These are phyloP conservation scores for Populus simonii DNA, from an alignment of 345 rosid species.

Conservation along the genomic window DNA sequence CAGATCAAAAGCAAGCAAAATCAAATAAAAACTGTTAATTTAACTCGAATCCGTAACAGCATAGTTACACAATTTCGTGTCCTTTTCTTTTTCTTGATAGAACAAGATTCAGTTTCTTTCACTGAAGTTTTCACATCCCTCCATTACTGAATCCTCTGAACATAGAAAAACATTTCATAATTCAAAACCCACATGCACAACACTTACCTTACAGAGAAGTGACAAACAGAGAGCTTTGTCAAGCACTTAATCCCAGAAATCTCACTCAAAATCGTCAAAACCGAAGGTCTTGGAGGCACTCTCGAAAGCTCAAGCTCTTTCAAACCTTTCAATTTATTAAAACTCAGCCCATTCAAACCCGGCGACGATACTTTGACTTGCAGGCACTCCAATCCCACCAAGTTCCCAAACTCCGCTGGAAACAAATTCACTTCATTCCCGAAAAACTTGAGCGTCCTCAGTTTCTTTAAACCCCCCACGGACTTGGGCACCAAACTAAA, in stretches of 20 bases:
- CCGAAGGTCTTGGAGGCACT: constrained; percentile 66
- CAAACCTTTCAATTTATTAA: constrained; percentile 62
- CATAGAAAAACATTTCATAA: not conserved
- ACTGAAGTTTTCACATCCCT: not conserved
- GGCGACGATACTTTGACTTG: constrained; percentile 77
- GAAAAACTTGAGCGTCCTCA: constrained; percentile 76
- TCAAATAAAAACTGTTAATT: not conserved
- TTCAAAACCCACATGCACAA: not conserved
- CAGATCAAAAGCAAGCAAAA: not conserved
- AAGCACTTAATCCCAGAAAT: constrained; percentile 72
- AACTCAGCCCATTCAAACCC: constrained; percentile 53
- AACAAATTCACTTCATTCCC: constrained; percentile 75
- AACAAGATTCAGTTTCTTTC: not conserved
- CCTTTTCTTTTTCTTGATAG: not conserved
- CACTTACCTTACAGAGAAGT: constrained; percentile 77
- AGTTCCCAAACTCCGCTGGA: constrained; percentile 62
- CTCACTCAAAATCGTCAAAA: constrained; percentile 69
- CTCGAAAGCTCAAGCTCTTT: constrained; percentile 87
- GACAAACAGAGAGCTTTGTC: constrained; percentile 86
- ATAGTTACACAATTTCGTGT: not conserved
- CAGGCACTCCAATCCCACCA: constrained; percentile 72
- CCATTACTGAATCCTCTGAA: not conserved
- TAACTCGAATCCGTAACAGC: not conserved
- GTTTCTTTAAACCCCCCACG: constrained; percentile 45
- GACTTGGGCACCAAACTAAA: constrained; percentile 79